Evolutionary conservation across 495 filamentous ascomycete species (phyloP), one percentile per base, ranked within the genome.

Genomic region (Pseudoneurospora amorphoporcata): DNA sequence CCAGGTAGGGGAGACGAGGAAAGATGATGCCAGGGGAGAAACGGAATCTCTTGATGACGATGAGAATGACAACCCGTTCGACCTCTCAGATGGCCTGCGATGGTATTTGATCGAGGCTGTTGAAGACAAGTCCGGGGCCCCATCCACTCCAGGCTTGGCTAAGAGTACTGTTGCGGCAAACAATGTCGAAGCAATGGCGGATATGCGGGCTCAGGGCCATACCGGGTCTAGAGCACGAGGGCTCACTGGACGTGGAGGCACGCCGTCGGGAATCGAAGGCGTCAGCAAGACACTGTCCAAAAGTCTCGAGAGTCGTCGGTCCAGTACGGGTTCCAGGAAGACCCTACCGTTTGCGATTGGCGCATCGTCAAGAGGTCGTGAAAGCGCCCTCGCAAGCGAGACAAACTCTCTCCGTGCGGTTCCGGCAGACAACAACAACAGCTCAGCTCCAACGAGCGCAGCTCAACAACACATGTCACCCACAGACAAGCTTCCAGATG

Each of bases 1-100:
- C 14, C 76, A 76, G 17, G 38, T 74, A 9, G 72, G 70, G 16
- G 37, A 53, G 5, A 68, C 65, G 6, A 74, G 69, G 42, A 75
- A 65, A 17, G 73, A 42, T n/a, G n/a, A 19, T n/a, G 70, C 40
- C 45, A 65, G 53, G 14, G 73, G 74, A 17, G 83, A 84, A 41
- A 78, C 81, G 2, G 83, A 84, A 69, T 82, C 82, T 8, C 47
- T 80, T 7, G 81, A 80, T 45, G 84, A 90, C n/a, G 84, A 86
- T 37, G 93, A 95, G 58, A 94, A 99, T 73, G 95, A 99, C 72
- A 99, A 99, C 78, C 95, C 95, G 2, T 99, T 98, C 76, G 94
- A 97, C 74, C 87, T 99, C 17, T 97, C 94, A 0, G 95, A 99
- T 77, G 95, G 95, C 19, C 84, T 99, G 19, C 88, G 95, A 39